Evolutionary conservation across 1,284 basidiomycete genomes (phyloP).

Genomic region (Ceratobasidium sp.): DNA sequence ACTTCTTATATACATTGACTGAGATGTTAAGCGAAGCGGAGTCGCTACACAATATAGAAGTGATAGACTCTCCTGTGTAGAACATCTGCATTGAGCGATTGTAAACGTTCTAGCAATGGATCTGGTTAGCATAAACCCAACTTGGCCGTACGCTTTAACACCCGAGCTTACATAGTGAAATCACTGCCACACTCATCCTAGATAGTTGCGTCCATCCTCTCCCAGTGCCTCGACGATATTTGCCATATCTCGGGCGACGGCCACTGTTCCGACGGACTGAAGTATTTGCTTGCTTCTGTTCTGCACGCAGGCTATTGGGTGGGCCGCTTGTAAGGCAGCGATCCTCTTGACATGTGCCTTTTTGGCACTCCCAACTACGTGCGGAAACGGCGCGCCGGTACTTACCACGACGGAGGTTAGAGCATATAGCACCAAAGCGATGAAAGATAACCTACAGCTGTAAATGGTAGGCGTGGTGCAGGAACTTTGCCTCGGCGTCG

Average conservation of each 20-base stretch:
- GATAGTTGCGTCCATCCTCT: constrained; percentile 36
- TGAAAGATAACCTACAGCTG: not conserved
- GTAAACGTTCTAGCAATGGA: constrained; percentile 6
- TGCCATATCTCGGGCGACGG: constrained; percentile 43
- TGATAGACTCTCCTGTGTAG: constrained; percentile 3
- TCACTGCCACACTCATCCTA: constrained; percentile 21
- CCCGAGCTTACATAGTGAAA: not conserved
- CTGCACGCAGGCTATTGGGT: constrained; percentile 36
- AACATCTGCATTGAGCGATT: constrained; percentile 31
- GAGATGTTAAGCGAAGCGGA: constrained; percentile 8
- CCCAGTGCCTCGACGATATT: constrained; percentile 43
- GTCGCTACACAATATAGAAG: constrained; percentile 16
- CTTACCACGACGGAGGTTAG: not conserved
- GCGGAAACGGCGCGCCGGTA: constrained; percentile 9
- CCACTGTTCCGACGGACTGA: constrained; percentile 41
- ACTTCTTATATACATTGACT: constrained; percentile 4
- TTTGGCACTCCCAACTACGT: not conserved
- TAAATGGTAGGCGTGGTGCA: not conserved
- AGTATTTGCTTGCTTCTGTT: constrained; percentile 41
- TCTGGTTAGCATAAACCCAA: not conserved
- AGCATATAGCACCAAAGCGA: not conserved
- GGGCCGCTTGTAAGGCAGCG: not conserved
- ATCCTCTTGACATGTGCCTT: not conserved
- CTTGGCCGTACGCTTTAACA: not conserved
- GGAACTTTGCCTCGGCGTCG: not conserved